phyloP scores from a whole-genome alignment of 176 grass and related monocot genomes.

The Dactylis glomerata region DNA sequence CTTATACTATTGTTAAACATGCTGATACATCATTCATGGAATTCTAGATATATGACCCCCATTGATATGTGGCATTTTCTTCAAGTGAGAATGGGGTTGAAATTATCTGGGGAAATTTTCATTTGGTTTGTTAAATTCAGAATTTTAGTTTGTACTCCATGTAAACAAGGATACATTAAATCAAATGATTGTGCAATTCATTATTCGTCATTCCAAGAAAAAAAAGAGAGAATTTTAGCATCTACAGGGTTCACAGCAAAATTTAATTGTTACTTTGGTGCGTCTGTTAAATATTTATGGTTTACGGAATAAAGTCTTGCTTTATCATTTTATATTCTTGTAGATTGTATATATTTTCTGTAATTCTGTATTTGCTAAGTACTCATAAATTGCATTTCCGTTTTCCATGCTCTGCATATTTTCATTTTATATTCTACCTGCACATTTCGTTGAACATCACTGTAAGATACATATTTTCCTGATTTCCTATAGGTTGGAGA shows the following conservation, averaged over 20 bases:
- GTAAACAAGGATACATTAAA: background rate
- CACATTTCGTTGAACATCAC: background rate
- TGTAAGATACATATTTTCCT: background rate
- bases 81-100: background rate
- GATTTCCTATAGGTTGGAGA: constrained; percentile 30
- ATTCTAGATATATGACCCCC: background rate
- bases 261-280: background rate
- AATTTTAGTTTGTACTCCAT: background rate
- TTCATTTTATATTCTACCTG: background rate
- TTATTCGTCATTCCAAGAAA: background rate
- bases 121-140: background rate
- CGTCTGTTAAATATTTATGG: background rate
- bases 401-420: background rate
- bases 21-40: background rate
- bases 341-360: constrained; percentile 10
- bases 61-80: background rate
- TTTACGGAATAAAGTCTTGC: background rate
- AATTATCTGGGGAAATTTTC: background rate
- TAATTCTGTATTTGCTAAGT: background rate
- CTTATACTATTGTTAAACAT: background rate
- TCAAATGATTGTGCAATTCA: background rate
- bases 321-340: background rate
- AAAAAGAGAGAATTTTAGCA: background rate
- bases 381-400: background rate
- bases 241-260: background rate